Conservation (phyloP, 441 rosid species). For the Erodium moschatum region DNA sequence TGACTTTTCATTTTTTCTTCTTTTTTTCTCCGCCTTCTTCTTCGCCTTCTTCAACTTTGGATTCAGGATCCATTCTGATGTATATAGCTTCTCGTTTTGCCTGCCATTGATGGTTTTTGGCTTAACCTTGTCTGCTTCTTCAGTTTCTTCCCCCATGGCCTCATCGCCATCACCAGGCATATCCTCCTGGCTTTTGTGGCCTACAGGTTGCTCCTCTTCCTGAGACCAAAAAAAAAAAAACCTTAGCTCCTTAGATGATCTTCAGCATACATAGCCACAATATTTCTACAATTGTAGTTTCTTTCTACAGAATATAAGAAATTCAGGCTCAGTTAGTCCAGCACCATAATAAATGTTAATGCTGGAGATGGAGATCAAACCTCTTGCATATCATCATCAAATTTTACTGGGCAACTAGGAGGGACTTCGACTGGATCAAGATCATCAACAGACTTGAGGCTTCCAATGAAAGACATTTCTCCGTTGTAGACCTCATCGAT, state of each 20-base stretch:
- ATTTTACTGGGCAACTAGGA: conserved; percentile 46
- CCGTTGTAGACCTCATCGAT: conserved; percentile 69
- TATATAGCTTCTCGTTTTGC: conserved; percentile 68
- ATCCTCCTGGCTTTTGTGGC: conserved; percentile 12
- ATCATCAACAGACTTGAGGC: conserved; percentile 61
- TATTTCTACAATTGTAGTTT: neutral
- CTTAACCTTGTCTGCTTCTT: conserved; percentile 29
- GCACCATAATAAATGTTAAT: neutral
- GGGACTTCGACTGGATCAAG: conserved; percentile 66
- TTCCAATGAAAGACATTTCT: conserved; percentile 80
- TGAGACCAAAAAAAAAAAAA: conserved; percentile 15
- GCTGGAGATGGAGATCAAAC: conserved; percentile 29
- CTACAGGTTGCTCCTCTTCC: conserved; percentile 29
- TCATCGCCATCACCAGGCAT: conserved; percentile 32
- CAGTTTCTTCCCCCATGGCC: conserved; percentile 41
- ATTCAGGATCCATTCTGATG: conserved; percentile 61
- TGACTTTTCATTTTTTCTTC: conserved; percentile 25
- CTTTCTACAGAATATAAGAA: neutral
- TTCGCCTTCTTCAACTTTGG: conserved; percentile 61
- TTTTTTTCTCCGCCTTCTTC: conserved; percentile 50
- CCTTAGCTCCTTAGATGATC: neutral
- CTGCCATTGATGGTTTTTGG: conserved; percentile 31
- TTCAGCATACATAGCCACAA: no score
- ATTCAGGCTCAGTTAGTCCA: neutral
- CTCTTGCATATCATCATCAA: conserved; percentile 71